phyloP scores from a whole-genome alignment of 148 eudicot species.

The Arctostaphylos glauca region DNA sequence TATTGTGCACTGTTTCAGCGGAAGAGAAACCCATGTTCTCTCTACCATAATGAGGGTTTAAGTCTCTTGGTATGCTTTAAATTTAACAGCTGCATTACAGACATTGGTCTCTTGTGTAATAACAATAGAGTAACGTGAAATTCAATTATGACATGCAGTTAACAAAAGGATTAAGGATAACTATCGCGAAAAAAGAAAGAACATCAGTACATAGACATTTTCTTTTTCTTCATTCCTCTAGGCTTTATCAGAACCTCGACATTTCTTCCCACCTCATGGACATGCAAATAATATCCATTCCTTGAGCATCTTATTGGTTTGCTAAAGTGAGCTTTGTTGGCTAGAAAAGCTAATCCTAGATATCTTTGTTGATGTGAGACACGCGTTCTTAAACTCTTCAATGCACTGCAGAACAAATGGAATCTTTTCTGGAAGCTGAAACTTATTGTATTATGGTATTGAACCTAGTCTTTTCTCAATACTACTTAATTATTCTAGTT shows the following conservation, averaged over 20 bases:
- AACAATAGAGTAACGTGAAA: not conserved
- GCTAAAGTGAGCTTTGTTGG: not conserved
- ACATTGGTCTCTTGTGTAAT: not conserved
- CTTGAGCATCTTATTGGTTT: not conserved
- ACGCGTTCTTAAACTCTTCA: not conserved
- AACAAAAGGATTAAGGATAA: not conserved
- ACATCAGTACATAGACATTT: not conserved
- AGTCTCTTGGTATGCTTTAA: not conserved
- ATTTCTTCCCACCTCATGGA: not conserved
- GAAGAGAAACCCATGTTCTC: not conserved
- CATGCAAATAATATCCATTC: not conserved
- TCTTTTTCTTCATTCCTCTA: not conserved
- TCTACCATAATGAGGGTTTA: not conserved
- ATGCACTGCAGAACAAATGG: not conserved
- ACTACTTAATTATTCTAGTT: not conserved
- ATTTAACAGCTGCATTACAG: not conserved
- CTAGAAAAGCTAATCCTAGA: not conserved
- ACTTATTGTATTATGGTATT: not conserved
- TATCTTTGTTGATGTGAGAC: not conserved
- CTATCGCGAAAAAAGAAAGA: not conserved
- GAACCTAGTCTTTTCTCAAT: not conserved
- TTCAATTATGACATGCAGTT: not conserved
- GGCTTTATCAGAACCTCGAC: not conserved
- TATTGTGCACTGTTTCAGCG: not conserved
- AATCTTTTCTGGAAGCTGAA: not conserved